These are phyloP conservation scores for Microthlaspi erraticum DNA, from an alignment of 345 rosid genomes.

Conservation along the genomic window DNA sequence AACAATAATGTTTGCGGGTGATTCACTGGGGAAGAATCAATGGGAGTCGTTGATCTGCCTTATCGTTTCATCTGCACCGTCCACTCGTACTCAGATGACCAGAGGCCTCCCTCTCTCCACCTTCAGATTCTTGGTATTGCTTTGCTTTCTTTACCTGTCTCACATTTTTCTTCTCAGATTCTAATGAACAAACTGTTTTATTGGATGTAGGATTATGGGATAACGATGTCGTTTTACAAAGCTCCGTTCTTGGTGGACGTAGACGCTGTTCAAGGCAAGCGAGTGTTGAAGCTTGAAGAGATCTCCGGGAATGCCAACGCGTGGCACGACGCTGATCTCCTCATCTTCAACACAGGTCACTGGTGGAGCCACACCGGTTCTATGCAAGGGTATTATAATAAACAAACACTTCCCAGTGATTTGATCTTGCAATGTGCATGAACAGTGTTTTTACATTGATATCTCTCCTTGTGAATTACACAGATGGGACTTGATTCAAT, in stretches of 20 bases:
- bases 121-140: conserved; percentile 72
- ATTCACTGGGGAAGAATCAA: conserved; percentile 86
- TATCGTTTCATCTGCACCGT: conserved; percentile 62
- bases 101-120: conserved; percentile 78
- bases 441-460: not conserved
- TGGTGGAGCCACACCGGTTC: conserved; percentile 93
- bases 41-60: conserved; percentile 91
- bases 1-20: conserved; percentile 88
- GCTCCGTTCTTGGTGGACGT: conserved; percentile 93
- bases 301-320: conserved; percentile 71
- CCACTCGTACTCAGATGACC: conserved; percentile 57
- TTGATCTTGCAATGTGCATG: not conserved
- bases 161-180: not conserved
- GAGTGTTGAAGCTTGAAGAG: conserved; percentile 70
- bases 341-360: conserved; percentile 90
- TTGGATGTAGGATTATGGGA: conserved; percentile 70
- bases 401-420: not conserved
- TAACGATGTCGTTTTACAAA: conserved; percentile 66
- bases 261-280: conserved; percentile 69
- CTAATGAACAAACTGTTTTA: not conserved
- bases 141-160: conserved; percentile 1
- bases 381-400: conserved; percentile 65
- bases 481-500: conserved; percentile 97
- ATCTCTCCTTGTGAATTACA: conserved; percentile 10
- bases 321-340: conserved; percentile 71